Evolutionary conservation across 306 rosid species (phyloP), one percentile per base, ranked within the genome.

Genomic region (Gleditsia sinensis): DNA sequence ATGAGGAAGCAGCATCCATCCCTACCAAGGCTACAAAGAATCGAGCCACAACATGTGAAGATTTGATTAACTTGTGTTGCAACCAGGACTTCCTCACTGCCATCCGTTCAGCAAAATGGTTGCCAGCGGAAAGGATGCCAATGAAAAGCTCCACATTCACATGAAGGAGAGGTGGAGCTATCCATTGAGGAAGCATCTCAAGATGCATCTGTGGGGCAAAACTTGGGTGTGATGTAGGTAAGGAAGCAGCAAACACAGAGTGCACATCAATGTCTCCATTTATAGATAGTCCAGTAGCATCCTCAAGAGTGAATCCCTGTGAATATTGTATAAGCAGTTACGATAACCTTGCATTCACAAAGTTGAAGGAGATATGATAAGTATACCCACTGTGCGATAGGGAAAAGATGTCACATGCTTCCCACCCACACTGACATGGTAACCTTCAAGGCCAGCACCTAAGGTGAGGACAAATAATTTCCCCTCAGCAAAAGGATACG

Each of bases 21-120:
- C 89, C 71, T 87, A 92, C 99, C 97, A 90, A 71, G 66, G 99
- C 99, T 1, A 94, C 96, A 57, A 94, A 92, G 79, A 94, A 90
- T 9, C 96, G 91, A 64, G 97, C 95, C 56, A 90, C 95, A 21
- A 84, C 92, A 51, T 50, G 78, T 7, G 99, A 92, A 66, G 95
- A 90, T 86, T 69, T 90, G 77, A 94, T 84, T 12, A 87, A 79
- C 65, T 72, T 86, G 40, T 94, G 95, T 77, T 94, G 97, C 97
- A 94, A 86, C 99, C 99, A 94, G 23, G 99, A 90, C 86, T 94
- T 94, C 84, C 99, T 88, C 68, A 92, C 92, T 33, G 99, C 97
- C 99, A 94, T 94, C 51, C 96, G 77, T 82, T 94, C 96, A 2
- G 93, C 92, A 84, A 94, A 94, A 90, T 94, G 98, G 83, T 87